Evolutionary conservation across 345 rosid species (phyloP).

Genomic region (Ceriops zippeliana): DNA sequence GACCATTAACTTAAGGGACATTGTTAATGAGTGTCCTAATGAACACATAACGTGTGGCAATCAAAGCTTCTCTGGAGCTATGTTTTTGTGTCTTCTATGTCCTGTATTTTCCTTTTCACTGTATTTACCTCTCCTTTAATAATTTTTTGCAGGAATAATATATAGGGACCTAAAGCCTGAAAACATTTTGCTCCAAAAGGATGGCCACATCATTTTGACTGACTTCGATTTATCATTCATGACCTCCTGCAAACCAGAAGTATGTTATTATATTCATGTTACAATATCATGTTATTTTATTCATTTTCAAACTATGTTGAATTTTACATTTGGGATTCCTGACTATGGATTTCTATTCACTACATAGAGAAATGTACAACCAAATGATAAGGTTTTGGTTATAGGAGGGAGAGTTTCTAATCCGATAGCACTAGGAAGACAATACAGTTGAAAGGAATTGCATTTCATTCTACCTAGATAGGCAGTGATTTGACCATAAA

Average conservation of each 20-base stretch:
- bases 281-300: background rate
- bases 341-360: background rate
- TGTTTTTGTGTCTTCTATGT: background rate
- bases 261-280: constrained; percentile 24
- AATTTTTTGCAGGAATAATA: constrained; percentile 56
- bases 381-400: background rate
- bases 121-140: background rate
- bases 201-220: constrained; percentile 75
- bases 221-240: constrained; percentile 93
- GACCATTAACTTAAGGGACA: too few relatives aligned
- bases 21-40: too few relatives aligned
- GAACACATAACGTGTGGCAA: background rate
- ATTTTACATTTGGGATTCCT: constrained; percentile 1
- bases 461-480: too few relatives aligned
- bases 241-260: constrained; percentile 74
- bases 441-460: too few relatives aligned
- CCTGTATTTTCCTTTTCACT: background rate
- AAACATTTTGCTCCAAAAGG: constrained; percentile 77
- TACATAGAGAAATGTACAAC: background rate
- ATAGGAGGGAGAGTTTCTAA: too few relatives aligned
- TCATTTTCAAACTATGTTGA: background rate
- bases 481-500: too few relatives aligned
- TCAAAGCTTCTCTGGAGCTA: background rate
- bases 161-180: constrained; percentile 97
- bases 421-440: too few relatives aligned